Conservation (phyloP, 768 basidiomycete genomes). For the Mycena vulgaris region DNA sequence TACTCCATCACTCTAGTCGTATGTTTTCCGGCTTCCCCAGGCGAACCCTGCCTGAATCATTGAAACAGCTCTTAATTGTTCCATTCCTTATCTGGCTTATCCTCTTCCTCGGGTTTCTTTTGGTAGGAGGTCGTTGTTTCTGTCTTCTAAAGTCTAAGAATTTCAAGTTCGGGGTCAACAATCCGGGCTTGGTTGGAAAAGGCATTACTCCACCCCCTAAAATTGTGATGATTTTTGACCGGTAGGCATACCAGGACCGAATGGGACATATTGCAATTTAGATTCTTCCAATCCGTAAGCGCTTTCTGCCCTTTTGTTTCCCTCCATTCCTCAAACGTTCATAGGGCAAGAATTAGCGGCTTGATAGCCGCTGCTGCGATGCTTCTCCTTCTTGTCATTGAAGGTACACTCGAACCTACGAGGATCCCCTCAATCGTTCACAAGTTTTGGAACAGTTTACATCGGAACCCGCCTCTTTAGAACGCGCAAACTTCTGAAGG, state of each 20-base stretch:
- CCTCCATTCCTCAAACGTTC: neutral
- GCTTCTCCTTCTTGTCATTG: constrained; percentile 40
- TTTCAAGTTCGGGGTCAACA: constrained; percentile 43
- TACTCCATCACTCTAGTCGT: constrained; percentile 41
- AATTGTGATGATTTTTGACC: neutral
- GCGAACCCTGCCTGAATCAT: neutral
- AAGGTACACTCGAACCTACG: constrained; percentile 33
- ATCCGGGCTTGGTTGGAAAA: constrained; percentile 41
- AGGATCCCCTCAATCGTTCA: neutral
- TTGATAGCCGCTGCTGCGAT: constrained; percentile 41
- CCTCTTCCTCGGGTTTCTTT: constrained; percentile 42
- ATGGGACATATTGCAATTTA: constrained; percentile 51
- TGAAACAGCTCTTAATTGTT: constrained; percentile 42
- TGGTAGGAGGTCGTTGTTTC: constrained; percentile 34
- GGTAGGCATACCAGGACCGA: constrained; percentile 33
- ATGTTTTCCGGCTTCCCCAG: constrained; percentile 8
- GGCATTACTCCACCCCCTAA: constrained; percentile 8
- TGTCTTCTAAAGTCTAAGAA: neutral
- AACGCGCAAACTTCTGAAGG: constrained; percentile 38
- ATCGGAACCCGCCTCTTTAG: constrained; percentile 44
- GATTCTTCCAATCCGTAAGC: constrained; percentile 39
- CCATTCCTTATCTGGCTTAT: constrained; percentile 48
- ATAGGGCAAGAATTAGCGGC: constrained; percentile 48
- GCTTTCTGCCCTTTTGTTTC: neutral
- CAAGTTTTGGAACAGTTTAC: constrained; percentile 33